Evolutionary conservation across 441 rosid genomes (phyloP), one percentile per base, ranked within the genome.

Genomic region (Adansonia madagascariensis): DNA sequence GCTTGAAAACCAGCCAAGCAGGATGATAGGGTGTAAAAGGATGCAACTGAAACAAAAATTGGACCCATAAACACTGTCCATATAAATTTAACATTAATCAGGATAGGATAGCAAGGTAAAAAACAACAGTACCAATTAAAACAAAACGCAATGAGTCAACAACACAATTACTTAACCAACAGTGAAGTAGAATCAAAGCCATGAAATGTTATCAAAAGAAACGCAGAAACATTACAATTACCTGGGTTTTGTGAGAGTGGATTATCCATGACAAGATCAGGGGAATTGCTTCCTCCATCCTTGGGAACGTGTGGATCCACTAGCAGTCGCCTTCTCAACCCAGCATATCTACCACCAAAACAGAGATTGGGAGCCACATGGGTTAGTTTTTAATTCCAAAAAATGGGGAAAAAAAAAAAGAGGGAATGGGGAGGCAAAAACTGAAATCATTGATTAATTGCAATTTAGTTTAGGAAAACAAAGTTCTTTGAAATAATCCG

Each of bases 221-320:
- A 53, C 41, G n/a, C 79, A 80, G 56, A 49, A 72, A 75, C 24
- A 31, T 77, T 11, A 72, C 3, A 35, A 41, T 72, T 80, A 92
- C 99, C 98, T 85, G 98, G 97, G 82, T 89, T 95, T 80, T 93
- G 97, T 6, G 98, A 95, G 67, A 95, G 85, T n/a, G 99, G 99
- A 85, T 93, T 95, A 80, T 93, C 99, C 64, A 95, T 86, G 35
- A 83, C 87, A 65, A 85, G 91, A 86, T 93, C 81, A 75, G 90
- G 86, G 72, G 94, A 88, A 78, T 72, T 85, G 75, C 80, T 86
- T 84, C 89, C 91, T 72, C 64, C 75, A 69, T 85, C 91, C 84
- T 91, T 95, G 2, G 85, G 83, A 31, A 88, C 73, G 82, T 93
- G 92, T 18, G 91, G 97, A 89, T 92, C 96, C 69, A 95, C 86